Evolutionary conservation across 140 eudicot species (phyloP), one percentile per base, ranked within the genome.

Genomic region (Cichorium intybus): DNA sequence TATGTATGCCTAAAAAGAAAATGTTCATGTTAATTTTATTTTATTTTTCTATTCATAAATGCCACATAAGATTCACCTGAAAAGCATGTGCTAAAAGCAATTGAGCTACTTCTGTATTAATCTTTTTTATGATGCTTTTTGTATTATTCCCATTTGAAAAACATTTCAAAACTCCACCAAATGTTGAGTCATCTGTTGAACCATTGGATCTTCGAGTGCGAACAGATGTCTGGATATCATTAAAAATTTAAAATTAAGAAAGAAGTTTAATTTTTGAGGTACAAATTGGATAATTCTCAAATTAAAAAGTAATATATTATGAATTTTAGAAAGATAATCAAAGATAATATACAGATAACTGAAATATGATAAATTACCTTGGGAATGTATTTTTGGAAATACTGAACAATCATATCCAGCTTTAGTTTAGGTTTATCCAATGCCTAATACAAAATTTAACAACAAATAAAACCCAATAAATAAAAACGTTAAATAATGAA

Each of bases 31-130:
- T 34, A 57, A 7, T 29, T 37, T 24, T 0, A 16, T 22, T 21
- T 12, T 21, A 34, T 50, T 27, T 15, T 39, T 4, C 0, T 34
- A 20, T 2, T 56, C 24, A 17, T 15, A 3, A 31, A 68, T 14
- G n/a, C 10, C 17, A 29, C 17, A 29, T 48, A 48, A 45, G 26
- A 64, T 12, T 77, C 80, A 93, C 99, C 97, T 85, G 89, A 78
- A 93, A 87, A 77, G 85, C 97, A 82, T 88, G 91, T 16, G 97
- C 94, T 68, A 93, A 46, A 37, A 93, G 94, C 77, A 81, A 64
- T 28, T 88, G 95, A 58, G 83, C 79, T 26, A 72, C 88, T 68
- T 89, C 90, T 24, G 72, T 27, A 46, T 82, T 71, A 21, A 93
- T 75, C 81, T 88, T 93, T 76, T 86, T 93, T 15, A 66, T 57